Base-by-base conservation (phyloP, 306 rosid genomes). In the Crataegus laevigata region DNA sequence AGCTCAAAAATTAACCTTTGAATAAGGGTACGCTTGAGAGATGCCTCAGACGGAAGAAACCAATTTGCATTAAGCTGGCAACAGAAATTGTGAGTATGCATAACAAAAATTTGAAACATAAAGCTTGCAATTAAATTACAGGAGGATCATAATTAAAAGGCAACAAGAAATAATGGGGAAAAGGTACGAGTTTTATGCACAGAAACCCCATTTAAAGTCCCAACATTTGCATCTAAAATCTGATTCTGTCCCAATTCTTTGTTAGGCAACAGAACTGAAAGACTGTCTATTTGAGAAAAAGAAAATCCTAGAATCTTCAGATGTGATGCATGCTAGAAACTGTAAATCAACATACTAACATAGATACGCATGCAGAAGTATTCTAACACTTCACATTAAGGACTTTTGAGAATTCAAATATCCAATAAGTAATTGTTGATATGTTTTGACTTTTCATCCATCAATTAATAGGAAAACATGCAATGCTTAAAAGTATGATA, bases 1-100 rank as follows among this genome's bases (percentile, higher is more conserved):
- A 90, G 93, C 79, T 84, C 89, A 71, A 76, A 90, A 71, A 94
- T 90, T 79, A 91, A 77, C 80, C 79, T 94, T 93, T 91, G 96
- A 80, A 94, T 90, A 74, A 88, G 84, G 64, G 93, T 85, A 66
- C 98, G 90, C 92, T 94, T 94, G 80, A 90, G 91, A 66, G 89
- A 94, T 64, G 97, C 97, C 86, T 94, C 98, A 2, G 89, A 82
- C 54, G 98, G 97, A 14, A 67, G 88, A 88, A 94, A 94, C 98
- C 98, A 94, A 77, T 90, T 80, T 80, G 77, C 87, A 82, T 81
- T 86, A 40, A 94, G 98, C 98, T 94, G 94, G 79, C 75, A 73
- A 34, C 77, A 73, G 43, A 80, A 78, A 5, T 25, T 26, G 68
- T 30, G 13, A 43, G 45, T 45, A 43, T n/a, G 9, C 10, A 43